Evolutionary conservation across 2,329 filamentous ascomycete species (phyloP).

Genomic region (Aschersonia sp.): DNA sequence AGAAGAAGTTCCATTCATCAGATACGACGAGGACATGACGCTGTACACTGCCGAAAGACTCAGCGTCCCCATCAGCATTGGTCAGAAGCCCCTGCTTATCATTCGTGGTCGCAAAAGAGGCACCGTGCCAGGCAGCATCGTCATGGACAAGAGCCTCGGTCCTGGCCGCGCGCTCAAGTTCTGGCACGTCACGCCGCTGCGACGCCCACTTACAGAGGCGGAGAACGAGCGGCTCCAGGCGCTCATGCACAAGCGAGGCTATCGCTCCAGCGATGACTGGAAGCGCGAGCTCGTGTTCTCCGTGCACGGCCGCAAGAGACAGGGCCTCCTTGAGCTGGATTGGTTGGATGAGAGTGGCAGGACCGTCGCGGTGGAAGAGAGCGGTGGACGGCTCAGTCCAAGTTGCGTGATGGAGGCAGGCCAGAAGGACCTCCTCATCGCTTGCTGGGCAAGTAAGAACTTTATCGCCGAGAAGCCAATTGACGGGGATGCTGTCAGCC

Average conservation of each 20-base stretch:
- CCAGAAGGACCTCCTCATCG: not conserved
- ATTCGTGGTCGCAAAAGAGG: not conserved
- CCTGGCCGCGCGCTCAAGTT: not conserved
- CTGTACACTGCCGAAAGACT: not conserved
- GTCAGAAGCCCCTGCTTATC: not conserved
- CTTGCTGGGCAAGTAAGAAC: not conserved
- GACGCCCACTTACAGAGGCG: not conserved
- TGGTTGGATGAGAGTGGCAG: not conserved
- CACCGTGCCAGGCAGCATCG: not conserved
- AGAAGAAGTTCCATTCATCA: not conserved
- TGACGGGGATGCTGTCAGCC: not conserved
- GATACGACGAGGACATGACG: not conserved
- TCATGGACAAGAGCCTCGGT: not conserved
- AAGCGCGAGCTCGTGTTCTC: not conserved
- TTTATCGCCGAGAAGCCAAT: not conserved
- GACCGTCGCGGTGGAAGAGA: not conserved
- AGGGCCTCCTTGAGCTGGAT: not conserved
- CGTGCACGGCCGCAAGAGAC: not conserved
- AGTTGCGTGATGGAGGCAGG: not conserved
- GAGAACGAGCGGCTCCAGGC: not conserved
- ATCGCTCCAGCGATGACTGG: not conserved
- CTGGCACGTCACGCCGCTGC: not conserved
- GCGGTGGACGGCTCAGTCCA: not conserved
- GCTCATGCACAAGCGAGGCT: not conserved
- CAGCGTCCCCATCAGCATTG: not conserved